Base-by-base conservation (phyloP, 305 asterid genomes). In the Caryopteris hybrid region DNA sequence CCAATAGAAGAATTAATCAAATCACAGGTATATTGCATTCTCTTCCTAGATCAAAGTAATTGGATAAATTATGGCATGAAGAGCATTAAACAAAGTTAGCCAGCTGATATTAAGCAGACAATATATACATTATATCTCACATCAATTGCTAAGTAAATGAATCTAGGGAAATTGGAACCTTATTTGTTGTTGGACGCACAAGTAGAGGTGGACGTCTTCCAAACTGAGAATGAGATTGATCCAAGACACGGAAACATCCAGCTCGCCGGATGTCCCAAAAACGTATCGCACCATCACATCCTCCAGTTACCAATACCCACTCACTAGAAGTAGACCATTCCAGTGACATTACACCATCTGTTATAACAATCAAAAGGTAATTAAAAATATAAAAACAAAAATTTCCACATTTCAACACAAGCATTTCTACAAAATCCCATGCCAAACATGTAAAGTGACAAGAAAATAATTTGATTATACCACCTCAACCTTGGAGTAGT, bases 231-330 rank as follows among this genome's bases (percentile, higher is more conserved):
- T 80, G 86, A 23, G 96, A 85, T 78, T 94, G 97, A 79, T 94
- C 95, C 74, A 94, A 79, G 23, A 91, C 97, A 63, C 85, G 82
- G 67, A 94, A 94, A 78, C 97, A 94, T 72, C 99, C 99, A 61
- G 99, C 97, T 57, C 84, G 85, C 74, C 99, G 86, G 73, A 94
- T 91, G 88, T 94, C 99, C 99, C 99, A 94, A 74, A 94, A 94
- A 18, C 97, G 96, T 78, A 94, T 87, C 34, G 97, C 99, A 66
- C 99, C 99, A 70, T 94, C 99, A 72, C 97, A 91, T 75, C 99
- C 96, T 79, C 99, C 99, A 48, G 97, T 90, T 74, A 86, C 72
- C 82, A 94, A 79, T 74, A 88, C 88, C 96, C 95, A 94, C 87
- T 94, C 99, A 55, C 91, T 87, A 57, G 99, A 94, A 57, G 84